phyloP scores from a whole-genome alignment of 2,329 filamentous ascomycete species.

The Tolypocladium inflatum region DNA sequence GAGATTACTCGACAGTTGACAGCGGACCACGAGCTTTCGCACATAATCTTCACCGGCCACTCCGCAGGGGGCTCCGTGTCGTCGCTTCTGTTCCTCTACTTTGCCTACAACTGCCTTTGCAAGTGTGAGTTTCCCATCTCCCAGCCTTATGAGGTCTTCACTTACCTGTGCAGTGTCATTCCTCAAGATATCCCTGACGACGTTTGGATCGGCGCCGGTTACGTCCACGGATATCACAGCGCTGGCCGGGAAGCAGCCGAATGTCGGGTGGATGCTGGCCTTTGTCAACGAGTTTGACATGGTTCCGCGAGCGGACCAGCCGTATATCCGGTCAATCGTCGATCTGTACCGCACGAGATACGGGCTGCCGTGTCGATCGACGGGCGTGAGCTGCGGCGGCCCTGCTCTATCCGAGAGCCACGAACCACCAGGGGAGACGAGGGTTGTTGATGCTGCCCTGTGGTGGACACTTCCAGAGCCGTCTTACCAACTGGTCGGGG shows the following conservation, averaged over 20 bases:
- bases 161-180: not conserved
- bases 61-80: constrained; percentile 14
- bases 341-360: constrained; percentile 10
- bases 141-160: no score
- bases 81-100: constrained; percentile 8
- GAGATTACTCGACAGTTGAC: constrained; percentile 6
- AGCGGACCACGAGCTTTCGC: not conserved
- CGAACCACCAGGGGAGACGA: not conserved
- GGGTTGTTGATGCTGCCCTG: not conserved
- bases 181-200: constrained; percentile 8
- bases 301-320: constrained; percentile 9
- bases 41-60: constrained; percentile 13
- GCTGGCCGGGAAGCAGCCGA: not conserved
- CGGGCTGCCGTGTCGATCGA: constrained; percentile 1
- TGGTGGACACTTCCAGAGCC: constrained; percentile 1
- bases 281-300: constrained; percentile 14
- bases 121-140: not conserved
- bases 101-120: not conserved
- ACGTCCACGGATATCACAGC: constrained; percentile 7
- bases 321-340: constrained; percentile 11
- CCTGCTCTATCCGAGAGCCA: no score
- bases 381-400: not conserved
- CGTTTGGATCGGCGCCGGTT: constrained; percentile 12
- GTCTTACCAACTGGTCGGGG: not conserved
- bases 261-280: constrained; percentile 4